phyloP scores from a whole-genome alignment of 768 basidiomycete genomes.

The Pisolithus microcarpus region DNA sequence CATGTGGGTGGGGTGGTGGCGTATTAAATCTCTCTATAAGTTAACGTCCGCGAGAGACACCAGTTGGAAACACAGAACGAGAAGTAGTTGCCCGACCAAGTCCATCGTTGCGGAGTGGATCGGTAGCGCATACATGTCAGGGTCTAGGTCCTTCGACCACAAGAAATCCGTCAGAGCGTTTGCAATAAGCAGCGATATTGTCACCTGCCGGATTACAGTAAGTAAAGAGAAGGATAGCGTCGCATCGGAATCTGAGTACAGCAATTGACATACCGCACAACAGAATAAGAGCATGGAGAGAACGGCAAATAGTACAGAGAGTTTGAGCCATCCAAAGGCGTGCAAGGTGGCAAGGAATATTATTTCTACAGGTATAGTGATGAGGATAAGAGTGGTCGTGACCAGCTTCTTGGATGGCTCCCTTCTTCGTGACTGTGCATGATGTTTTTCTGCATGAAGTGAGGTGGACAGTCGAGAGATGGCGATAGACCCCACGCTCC shows the following conservation, averaged over 20 bases:
- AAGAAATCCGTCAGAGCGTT: conserved; percentile 62
- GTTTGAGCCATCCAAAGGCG: conserved; percentile 68
- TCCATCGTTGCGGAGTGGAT: conserved; percentile 87
- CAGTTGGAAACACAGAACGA: conserved; percentile 70
- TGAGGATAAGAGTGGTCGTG: conserved; percentile 59
- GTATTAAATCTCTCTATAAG: conserved; percentile 4
- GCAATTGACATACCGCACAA: conserved; percentile 52
- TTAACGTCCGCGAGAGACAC: conserved; percentile 39
- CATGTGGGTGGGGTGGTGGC: not conserved
- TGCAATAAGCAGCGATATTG: conserved; percentile 62
- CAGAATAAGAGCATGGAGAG: conserved; percentile 69
- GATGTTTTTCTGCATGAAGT: conserved; percentile 47
- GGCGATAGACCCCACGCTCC: conserved; percentile 84
- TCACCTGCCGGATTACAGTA: conserved; percentile 41
- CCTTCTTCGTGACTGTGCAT: conserved; percentile 1
- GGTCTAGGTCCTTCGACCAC: conserved; percentile 74
- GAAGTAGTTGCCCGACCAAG: conserved; percentile 71
- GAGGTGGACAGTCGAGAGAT: conserved; percentile 87
- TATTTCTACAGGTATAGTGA: conserved; percentile 77
- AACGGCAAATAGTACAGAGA: conserved; percentile 61
- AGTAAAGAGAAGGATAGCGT: not conserved
- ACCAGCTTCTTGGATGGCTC: conserved; percentile 44
- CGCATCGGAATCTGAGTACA: not conserved
- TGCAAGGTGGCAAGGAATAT: conserved; percentile 64
- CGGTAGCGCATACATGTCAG: conserved; percentile 91